phyloP scores from a whole-genome alignment of 2,329 filamentous ascomycete genomes.

The Knufia fluminis region DNA sequence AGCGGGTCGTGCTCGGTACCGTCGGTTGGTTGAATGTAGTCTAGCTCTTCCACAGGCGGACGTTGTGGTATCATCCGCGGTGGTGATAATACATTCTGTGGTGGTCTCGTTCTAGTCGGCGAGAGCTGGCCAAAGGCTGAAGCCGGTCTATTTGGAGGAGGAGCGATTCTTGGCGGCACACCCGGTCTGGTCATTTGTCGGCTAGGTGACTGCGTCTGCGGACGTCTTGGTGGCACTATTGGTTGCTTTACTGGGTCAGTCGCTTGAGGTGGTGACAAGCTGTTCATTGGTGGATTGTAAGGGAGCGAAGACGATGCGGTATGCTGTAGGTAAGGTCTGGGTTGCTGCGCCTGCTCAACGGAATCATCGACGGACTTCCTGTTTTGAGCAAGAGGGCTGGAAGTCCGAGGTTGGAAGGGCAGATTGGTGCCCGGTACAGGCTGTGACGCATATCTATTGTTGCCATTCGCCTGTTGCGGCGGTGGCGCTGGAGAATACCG shows the following conservation, averaged over 20 bases:
- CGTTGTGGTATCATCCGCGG: constrained; percentile 27
- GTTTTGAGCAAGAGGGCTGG: constrained; percentile 53
- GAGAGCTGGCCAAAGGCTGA: constrained; percentile 44
- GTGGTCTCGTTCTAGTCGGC: constrained; percentile 17
- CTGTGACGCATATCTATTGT: constrained; percentile 23
- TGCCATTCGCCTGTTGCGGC: constrained; percentile 20
- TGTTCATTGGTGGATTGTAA: constrained; percentile 16
- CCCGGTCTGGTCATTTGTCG: constrained; percentile 42
- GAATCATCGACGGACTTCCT: constrained; percentile 17
- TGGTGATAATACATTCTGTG: constrained; percentile 23
- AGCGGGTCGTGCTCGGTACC: constrained; percentile 61
- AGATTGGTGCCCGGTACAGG: constrained; percentile 22
- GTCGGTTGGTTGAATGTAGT: constrained; percentile 48
- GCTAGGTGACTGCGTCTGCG: constrained; percentile 53
- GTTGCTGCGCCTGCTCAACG: constrained; percentile 1
- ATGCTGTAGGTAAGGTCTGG: neutral
- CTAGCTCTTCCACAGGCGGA: constrained; percentile 39
- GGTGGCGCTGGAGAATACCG: constrained; percentile 41
- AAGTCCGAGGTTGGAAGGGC: constrained; percentile 54
- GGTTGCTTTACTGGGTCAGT: constrained; percentile 5
- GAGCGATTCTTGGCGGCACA: constrained; percentile 35
- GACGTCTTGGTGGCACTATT: constrained; percentile 35
- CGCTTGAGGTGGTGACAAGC: constrained; percentile 1
- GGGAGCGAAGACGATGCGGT: constrained; percentile 1
- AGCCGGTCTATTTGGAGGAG: constrained; percentile 42